A percentile compares a stretch with the other conserved stretches of the same genome.
phyloP scores from a whole-genome alignment of 2,329 filamentous ascomycete genomes.

The Diaporthe velutina region DNA sequence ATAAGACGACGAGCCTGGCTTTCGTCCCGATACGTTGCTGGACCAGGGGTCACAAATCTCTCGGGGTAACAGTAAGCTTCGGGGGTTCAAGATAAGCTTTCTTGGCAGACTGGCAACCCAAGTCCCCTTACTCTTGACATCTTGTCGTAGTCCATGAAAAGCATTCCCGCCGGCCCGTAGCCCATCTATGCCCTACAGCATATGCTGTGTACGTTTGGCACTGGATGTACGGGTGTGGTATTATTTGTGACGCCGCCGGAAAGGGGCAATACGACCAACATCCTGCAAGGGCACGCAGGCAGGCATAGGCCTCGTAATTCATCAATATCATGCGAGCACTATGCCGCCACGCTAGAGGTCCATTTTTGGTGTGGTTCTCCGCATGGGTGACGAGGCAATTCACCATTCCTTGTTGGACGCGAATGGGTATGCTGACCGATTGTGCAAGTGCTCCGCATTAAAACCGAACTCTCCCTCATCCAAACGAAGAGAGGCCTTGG shows the following conservation, averaged over 20 bases:
- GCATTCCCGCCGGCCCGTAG: neutral
- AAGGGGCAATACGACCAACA: neutral
- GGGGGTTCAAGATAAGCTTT: conserved; percentile 21
- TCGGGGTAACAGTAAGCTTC: neutral
- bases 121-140: neutral
- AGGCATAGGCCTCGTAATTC: neutral
- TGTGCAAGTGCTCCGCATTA: neutral
- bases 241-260: no score
- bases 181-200: neutral
- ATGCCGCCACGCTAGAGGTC: neutral
- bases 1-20: neutral
- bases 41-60: neutral
- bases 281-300: neutral
- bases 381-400: conserved; percentile 16
- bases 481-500: neutral
- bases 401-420: neutral
- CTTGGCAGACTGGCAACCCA: neutral
- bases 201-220: no score
- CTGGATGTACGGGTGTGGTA: neutral
- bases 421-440: neutral
- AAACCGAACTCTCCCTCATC: neutral
- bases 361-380: neutral
- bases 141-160: neutral
- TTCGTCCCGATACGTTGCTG: neutral
- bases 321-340: neutral